Conservation (phyloP, 495 filamentous ascomycete species). For the Penicillium pulvis region DNA sequence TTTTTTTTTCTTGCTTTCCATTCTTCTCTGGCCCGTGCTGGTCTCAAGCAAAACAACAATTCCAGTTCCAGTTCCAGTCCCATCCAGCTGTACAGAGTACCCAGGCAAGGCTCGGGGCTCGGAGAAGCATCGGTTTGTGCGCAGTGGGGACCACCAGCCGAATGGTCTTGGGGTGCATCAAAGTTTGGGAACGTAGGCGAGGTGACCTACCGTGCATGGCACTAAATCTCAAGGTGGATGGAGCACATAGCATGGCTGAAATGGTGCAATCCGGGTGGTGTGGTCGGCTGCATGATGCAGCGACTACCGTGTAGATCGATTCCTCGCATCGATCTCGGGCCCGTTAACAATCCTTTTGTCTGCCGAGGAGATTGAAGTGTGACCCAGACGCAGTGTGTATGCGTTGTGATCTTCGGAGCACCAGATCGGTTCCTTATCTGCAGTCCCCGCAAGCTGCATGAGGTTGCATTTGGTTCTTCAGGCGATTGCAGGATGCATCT, state of each 20-base stretch:
- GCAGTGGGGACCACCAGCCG: constrained; percentile 1
- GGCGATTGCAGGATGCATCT: constrained; percentile 6
- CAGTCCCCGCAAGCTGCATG: constrained; percentile 2
- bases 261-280: constrained; percentile 26
- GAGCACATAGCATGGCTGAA: constrained; percentile 32
- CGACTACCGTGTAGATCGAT: constrained; percentile 31
- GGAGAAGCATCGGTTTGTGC: not conserved
- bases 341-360: constrained; percentile 25
- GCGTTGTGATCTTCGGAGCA: not conserved
- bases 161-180: not conserved
- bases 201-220: constrained; percentile 35
- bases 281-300: constrained; percentile 24
- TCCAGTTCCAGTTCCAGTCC: not conserved
- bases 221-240: constrained; percentile 28
- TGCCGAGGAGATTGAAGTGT: constrained; percentile 1
- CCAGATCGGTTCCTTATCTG: constrained; percentile 7
- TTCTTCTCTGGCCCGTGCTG: not conserved
- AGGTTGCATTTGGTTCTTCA: constrained; percentile 10
- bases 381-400: constrained; percentile 2
- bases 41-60: not conserved
- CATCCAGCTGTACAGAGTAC: not conserved
- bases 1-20: not conserved
- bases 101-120: not conserved
- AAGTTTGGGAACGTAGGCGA: constrained; percentile 18
- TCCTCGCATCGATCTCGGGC: constrained; percentile 22